Conservation (phyloP, 495 filamentous ascomycete genomes). For the Tuber calosporum region DNA sequence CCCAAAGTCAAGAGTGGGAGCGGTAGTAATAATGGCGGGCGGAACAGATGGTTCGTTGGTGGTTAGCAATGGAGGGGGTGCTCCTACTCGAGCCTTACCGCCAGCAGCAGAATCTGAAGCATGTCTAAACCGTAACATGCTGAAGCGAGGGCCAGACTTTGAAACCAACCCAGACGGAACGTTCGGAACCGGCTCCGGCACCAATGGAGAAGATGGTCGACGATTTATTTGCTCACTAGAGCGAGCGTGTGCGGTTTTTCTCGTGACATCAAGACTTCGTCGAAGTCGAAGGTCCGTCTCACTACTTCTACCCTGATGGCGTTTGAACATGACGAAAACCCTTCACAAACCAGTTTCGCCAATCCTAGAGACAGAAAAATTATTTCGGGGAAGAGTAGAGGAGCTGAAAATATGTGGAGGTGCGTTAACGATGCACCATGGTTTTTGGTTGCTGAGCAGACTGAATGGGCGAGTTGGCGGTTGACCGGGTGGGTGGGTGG, state of each 20-base stretch:
- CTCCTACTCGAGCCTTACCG: slow-evolving; percentile 63
- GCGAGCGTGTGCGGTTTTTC: slow-evolving; percentile 39
- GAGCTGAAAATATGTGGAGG: slow-evolving; percentile 7
- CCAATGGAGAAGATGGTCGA: slow-evolving; percentile 36
- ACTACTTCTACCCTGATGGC: slow-evolving; percentile 38
- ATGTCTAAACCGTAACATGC: slow-evolving; percentile 82
- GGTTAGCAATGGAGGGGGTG: slow-evolving; percentile 29
- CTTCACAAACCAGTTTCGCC: slow-evolving; percentile 12
- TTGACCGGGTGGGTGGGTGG: neutral
- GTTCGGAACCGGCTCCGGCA: slow-evolving; percentile 29
- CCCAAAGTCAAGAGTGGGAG: slow-evolving; percentile 63
- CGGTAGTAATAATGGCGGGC: slow-evolving; percentile 87
- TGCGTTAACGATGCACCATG: neutral
- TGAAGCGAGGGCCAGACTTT: slow-evolving; percentile 56
- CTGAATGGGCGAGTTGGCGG: neutral
- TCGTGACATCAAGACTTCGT: slow-evolving; percentile 37
- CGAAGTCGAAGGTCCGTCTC: slow-evolving; percentile 39
- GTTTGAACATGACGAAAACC: slow-evolving; percentile 38
- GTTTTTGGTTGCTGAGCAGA: neutral
- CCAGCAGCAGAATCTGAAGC: slow-evolving; percentile 90
- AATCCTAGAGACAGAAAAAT: neutral
- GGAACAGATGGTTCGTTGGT: slow-evolving; percentile 48
- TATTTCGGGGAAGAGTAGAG: neutral
- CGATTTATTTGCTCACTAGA: slow-evolving; percentile 46
- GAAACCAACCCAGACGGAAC: slow-evolving; percentile 17